phyloP scores from a whole-genome alignment of 768 basidiomycete genomes.

The Boletus barrowsii region DNA sequence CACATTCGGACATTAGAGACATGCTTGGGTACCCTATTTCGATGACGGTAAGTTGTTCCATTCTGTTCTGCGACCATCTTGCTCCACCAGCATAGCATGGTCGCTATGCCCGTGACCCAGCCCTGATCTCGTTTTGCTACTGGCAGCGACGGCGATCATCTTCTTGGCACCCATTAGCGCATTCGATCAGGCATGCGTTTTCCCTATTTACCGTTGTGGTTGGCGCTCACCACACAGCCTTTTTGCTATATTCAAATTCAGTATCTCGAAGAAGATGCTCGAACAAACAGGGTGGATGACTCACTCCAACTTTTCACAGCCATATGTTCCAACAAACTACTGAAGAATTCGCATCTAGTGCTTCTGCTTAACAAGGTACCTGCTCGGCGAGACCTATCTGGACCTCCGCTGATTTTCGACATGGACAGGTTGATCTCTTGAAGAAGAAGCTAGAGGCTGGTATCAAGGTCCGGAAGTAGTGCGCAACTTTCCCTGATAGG shows the following conservation, averaged over 20 bases:
- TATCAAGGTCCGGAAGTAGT: slow-evolving; percentile 74
- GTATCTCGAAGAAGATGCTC: slow-evolving; percentile 81
- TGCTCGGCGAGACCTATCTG: slow-evolving; percentile 2
- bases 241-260: slow-evolving; percentile 26
- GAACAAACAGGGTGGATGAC: slow-evolving; percentile 78
- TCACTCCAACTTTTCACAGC: slow-evolving; percentile 74
- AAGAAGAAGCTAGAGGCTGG: slow-evolving; percentile 68
- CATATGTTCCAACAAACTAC: slow-evolving; percentile 72
- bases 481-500: slow-evolving; percentile 31
- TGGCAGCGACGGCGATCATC: slow-evolving; percentile 74
- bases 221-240: slow-evolving; percentile 11
- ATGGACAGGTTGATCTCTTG: slow-evolving; percentile 61
- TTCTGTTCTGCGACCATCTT: slow-evolving; percentile 4
- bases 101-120: slow-evolving; percentile 9
- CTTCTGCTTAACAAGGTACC: slow-evolving; percentile 76
- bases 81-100: slow-evolving; percentile 16
- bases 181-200: slow-evolving; percentile 67
- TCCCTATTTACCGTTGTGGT: not conserved
- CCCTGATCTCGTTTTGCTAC: slow-evolving; percentile 5
- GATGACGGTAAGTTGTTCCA: slow-evolving; percentile 61
- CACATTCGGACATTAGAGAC: slow-evolving; percentile 45
- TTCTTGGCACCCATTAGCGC: slow-evolving; percentile 85
- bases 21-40: slow-evolving; percentile 82
- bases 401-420: slow-evolving; percentile 8
- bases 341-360: slow-evolving; percentile 69